These are phyloP conservation scores for Cucurbita pepo DNA, from an alignment of 306 rosid species.

Conservation along the genomic window DNA sequence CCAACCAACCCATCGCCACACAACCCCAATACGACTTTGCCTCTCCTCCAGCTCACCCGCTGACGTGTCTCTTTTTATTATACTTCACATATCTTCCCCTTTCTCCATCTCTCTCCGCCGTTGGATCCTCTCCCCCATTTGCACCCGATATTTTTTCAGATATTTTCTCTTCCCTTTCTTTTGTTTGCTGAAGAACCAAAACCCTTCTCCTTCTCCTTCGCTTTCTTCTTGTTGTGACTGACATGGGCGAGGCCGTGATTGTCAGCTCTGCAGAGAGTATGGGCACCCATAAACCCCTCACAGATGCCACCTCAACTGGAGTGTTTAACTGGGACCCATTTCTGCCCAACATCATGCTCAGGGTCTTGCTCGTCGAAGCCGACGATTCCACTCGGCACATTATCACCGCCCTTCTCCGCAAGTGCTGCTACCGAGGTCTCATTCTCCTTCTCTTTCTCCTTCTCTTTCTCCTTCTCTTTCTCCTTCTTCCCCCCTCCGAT, in stretches of 20 bases:
- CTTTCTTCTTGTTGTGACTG: too few species aligned
- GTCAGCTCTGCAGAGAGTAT: conserved; percentile 15
- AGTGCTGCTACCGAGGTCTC: conserved; percentile 83
- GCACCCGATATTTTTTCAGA: conserved; percentile 3
- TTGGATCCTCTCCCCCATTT: conserved; percentile 11
- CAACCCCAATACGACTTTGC: neutral
- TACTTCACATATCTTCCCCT: neutral
- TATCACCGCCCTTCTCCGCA: conserved; percentile 78
- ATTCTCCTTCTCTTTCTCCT: too few species aligned
- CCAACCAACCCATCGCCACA: neutral
- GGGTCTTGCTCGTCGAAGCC: conserved; percentile 76
- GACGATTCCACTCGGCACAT: conserved; percentile 95
- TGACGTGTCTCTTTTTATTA: neutral
- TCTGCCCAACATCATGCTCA: conserved; percentile 48
- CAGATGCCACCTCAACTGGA: conserved; percentile 30
- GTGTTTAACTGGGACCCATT: conserved; percentile 52
- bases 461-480: too few species aligned
- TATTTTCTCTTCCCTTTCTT: neutral
- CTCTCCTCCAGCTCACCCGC: neutral
- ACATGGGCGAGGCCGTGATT: conserved; percentile 43
- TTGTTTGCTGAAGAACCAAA: neutral
- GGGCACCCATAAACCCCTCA: conserved; percentile 12
- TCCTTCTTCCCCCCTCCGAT: neutral
- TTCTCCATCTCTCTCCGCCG: conserved; percentile 16
- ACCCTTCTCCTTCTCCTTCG: neutral